phyloP scores from a whole-genome alignment of 2,329 filamentous ascomycete genomes.

The Ustulina deusta region DNA sequence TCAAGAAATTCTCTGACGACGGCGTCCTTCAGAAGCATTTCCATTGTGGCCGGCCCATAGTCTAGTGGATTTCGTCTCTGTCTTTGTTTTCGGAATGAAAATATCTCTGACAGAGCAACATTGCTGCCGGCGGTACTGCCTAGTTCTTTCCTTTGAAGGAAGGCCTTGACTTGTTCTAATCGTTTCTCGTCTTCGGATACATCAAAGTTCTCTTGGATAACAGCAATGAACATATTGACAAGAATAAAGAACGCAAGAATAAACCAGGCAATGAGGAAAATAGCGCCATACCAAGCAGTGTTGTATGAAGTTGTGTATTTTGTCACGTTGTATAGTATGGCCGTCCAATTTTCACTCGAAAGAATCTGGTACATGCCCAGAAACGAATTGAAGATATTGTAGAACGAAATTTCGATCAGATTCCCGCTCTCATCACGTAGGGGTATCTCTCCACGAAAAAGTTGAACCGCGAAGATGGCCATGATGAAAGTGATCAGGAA shows the following conservation, averaged over 20 bases:
- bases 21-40: constrained; percentile 96
- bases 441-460: constrained; percentile 89
- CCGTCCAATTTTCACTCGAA: constrained; percentile 96
- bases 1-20: constrained; percentile 96
- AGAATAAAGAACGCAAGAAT: constrained; percentile 95
- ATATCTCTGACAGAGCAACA: constrained; percentile 79
- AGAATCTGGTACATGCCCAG: constrained; percentile 97
- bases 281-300: constrained; percentile 92
- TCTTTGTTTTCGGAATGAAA: constrained; percentile 70
- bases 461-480: constrained; percentile 91
- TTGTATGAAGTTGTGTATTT: constrained; percentile 71
- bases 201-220: constrained; percentile 99
- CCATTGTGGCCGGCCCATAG: constrained; percentile 90
- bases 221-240: constrained; percentile 99
- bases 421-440: constrained; percentile 70
- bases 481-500: constrained; percentile 95
- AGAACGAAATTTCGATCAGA: constrained; percentile 79
- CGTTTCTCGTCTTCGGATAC: constrained; percentile 98
- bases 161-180: constrained; percentile 93
- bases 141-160: constrained; percentile 90
- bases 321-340: constrained; percentile 85
- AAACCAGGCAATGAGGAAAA: constrained; percentile 95
- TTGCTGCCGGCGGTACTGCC: constrained; percentile 76
- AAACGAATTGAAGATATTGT: constrained; percentile 94
- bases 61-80: constrained; percentile 85